phyloP scores from a whole-genome alignment of 2,329 filamentous ascomycete species.

The Arthrocladium fulminans region DNA sequence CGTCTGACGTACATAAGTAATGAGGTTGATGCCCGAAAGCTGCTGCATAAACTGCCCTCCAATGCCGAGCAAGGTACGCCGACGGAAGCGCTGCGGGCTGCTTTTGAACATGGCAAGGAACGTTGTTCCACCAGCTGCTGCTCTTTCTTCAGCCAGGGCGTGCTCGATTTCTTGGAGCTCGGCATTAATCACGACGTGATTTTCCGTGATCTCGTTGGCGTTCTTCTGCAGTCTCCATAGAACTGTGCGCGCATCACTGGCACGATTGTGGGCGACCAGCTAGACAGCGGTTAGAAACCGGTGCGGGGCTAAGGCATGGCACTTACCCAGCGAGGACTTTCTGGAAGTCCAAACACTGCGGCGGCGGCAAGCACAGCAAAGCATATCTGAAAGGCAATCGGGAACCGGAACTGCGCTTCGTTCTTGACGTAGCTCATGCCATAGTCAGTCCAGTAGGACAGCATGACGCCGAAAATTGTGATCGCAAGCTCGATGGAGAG shows the following conservation, averaged over 20 bases:
- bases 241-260: neutral
- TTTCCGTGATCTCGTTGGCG: no score
- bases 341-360: slow-evolving; percentile 31
- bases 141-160: neutral
- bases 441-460: slow-evolving; percentile 15
- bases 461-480: slow-evolving; percentile 12
- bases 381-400: slow-evolving; percentile 40
- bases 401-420: slow-evolving; percentile 32
- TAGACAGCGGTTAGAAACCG: neutral
- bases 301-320: no score
- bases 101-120: neutral
- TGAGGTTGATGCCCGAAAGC: slow-evolving; percentile 37
- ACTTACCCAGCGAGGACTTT: slow-evolving; percentile 33
- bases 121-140: neutral
- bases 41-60: slow-evolving; percentile 28
- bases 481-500: slow-evolving; percentile 22
- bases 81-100: neutral
- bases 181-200: neutral
- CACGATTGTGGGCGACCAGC: neutral
- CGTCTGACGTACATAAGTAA: slow-evolving; percentile 38
- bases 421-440: neutral
- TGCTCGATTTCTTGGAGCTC: neutral
- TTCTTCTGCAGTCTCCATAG: neutral
- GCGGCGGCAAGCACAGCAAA: slow-evolving; percentile 33
- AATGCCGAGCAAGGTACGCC: neutral